A percentile compares a stretch with the other conserved stretches of the same genome.
Evolutionary conservation across 208 protist genomes (phyloP).

Genomic region (Trypanosoma avium): DNA sequence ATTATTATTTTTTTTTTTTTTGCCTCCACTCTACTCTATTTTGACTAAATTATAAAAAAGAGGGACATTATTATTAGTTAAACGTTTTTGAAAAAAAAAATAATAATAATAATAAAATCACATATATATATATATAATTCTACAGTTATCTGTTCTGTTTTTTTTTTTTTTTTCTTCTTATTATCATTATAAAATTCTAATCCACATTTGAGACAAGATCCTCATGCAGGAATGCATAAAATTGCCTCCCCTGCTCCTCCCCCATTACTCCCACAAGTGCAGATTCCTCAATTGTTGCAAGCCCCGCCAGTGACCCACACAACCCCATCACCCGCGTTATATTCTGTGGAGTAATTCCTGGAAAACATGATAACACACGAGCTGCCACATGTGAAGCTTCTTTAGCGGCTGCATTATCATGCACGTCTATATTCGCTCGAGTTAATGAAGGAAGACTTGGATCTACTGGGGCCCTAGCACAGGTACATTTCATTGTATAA

Average conservation of each 20-base stretch:
- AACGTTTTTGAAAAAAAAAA: slow-evolving; percentile 26
- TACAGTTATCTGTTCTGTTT: neutral
- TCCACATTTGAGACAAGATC: slow-evolving; percentile 31
- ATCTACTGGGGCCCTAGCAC: slow-evolving; percentile 53
- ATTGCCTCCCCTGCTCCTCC: slow-evolving; percentile 34
- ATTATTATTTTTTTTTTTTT: neutral
- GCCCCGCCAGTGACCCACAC: slow-evolving; percentile 70
- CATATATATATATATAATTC: slow-evolving; percentile 13
- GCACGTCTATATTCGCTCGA: slow-evolving; percentile 26
- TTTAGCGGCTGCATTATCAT: slow-evolving; percentile 32
- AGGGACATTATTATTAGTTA: too few species aligned
- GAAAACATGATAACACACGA: slow-evolving; percentile 73
- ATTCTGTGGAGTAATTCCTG: slow-evolving; percentile 69
- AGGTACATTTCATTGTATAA: slow-evolving; percentile 57
- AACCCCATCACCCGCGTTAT: slow-evolving; percentile 59
- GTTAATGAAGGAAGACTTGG: slow-evolving; percentile 67
- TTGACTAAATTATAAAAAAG: too few species aligned
- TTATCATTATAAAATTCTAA: slow-evolving; percentile 1
- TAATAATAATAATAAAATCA: slow-evolving; percentile 31
- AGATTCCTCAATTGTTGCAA: slow-evolving; percentile 64
- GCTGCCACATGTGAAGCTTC: slow-evolving; percentile 56
- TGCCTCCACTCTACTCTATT: too few species aligned
- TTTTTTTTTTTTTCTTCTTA: neutral
- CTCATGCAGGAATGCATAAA: slow-evolving; percentile 69
- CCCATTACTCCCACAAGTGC: slow-evolving; percentile 57